phyloP scores from a whole-genome alignment of 129 eudicot species.

The Escallonia rubra region DNA sequence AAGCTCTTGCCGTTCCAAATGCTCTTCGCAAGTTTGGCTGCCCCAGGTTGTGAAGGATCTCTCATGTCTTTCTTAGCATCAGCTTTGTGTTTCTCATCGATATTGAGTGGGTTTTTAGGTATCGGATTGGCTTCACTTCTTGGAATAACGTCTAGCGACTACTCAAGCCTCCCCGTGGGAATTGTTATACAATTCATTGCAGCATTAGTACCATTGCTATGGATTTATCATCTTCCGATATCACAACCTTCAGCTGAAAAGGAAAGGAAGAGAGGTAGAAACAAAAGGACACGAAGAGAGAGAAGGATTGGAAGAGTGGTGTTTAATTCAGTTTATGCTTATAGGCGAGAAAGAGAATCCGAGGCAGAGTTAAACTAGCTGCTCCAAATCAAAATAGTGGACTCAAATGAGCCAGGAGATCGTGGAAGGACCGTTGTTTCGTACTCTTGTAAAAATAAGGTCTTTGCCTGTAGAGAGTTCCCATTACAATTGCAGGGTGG shows the following conservation, averaged over 20 bases:
- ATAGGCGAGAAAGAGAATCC: slow-evolving; percentile 56
- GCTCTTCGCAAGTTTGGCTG: slow-evolving; percentile 80
- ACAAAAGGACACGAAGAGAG: slow-evolving; percentile 47
- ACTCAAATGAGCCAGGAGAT: no score
- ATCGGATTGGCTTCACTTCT: slow-evolving; percentile 83
- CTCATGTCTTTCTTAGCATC: slow-evolving; percentile 85
- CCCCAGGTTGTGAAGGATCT: slow-evolving; percentile 86
- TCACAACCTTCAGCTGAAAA: slow-evolving; percentile 29
- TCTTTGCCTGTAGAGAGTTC: no score
- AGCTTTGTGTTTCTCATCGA: slow-evolving; percentile 77
- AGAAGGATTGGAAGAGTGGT: slow-evolving; percentile 66
- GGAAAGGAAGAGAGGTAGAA: slow-evolving; percentile 51
- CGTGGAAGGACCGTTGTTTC: no score
- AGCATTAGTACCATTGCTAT: slow-evolving; percentile 63
- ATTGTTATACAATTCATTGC: slow-evolving; percentile 68
- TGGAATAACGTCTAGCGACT: slow-evolving; percentile 65
- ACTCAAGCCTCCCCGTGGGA: slow-evolving; percentile 64
- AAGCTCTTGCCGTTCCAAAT: slow-evolving; percentile 83
- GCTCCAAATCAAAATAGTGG: not conserved
- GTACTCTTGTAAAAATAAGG: no score
- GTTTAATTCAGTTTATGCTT: slow-evolving; percentile 39
- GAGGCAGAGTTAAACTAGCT: slow-evolving; percentile 37
- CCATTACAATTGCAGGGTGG: no score
- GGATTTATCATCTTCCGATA: slow-evolving; percentile 55
- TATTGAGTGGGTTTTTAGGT: slow-evolving; percentile 78